These are phyloP conservation scores for Cyclotella distinguenda DNA, from an alignment of 108 stramenopile genomes.

Conservation along the genomic window DNA sequence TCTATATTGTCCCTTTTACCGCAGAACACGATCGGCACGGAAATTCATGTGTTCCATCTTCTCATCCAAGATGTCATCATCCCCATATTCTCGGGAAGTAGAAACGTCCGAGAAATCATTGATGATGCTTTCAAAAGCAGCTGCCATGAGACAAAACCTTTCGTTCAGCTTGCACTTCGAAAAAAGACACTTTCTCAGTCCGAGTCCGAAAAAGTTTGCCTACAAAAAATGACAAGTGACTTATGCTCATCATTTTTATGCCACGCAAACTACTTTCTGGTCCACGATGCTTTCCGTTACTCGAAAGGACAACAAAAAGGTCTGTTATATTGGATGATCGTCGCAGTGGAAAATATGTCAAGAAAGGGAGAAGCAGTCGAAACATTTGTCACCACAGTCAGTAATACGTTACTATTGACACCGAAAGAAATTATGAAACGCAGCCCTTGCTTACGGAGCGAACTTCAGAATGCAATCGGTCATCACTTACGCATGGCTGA, in stretches of 20 bases:
- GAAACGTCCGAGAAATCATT: slow-evolving; percentile 14
- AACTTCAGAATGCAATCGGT: slow-evolving; percentile 17
- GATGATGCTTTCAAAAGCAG: slow-evolving; percentile 17
- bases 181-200: slow-evolving; percentile 2
- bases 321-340: slow-evolving; percentile 21
- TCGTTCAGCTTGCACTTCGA: neutral
- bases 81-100: slow-evolving; percentile 3
- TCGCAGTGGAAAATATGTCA: neutral
- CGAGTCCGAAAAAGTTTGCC: neutral
- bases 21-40: slow-evolving; percentile 1
- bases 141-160: too few relatives aligned
- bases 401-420: slow-evolving; percentile 15
- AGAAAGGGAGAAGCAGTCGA: neutral
- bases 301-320: neutral
- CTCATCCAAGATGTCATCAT: slow-evolving; percentile 13
- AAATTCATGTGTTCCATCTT: neutral
- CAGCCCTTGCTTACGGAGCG: neutral
- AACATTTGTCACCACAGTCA: slow-evolving; percentile 1
- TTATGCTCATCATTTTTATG: slow-evolving; percentile 7
- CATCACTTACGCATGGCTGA: slow-evolving; percentile 6
- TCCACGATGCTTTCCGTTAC: slow-evolving; percentile 11
- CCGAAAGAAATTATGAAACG: slow-evolving; percentile 2
- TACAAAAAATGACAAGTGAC: slow-evolving; percentile 7
- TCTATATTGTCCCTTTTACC: slow-evolving; percentile 16
- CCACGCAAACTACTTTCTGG: slow-evolving; percentile 13